Percentiles rank a stretch among this genome's conserved stretches.
phyloP scores from a whole-genome alignment of 768 basidiomycete species.

The Tricholoma furcatifolium region DNA sequence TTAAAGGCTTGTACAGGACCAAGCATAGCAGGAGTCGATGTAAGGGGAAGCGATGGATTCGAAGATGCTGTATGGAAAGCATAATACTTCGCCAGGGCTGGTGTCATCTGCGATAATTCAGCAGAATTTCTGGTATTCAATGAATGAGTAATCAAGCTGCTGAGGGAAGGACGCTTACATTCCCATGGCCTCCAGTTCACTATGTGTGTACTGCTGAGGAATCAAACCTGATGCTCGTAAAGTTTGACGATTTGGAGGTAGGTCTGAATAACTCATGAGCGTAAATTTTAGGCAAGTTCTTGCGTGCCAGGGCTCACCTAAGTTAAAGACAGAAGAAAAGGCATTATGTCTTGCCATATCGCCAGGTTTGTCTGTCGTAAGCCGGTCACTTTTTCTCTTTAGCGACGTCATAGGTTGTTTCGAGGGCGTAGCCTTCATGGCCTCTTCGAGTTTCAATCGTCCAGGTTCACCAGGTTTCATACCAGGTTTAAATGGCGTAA shows the following conservation, averaged over 20 bases:
- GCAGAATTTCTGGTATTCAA: conserved; percentile 39
- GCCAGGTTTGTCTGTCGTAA: conserved; percentile 14
- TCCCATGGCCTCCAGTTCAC: conserved; percentile 48
- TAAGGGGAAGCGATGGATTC: conserved; percentile 20
- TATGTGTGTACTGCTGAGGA: conserved; percentile 44
- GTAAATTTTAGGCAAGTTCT: no score
- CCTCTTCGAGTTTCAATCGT: conserved; percentile 24
- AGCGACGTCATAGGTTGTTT: conserved; percentile 9
- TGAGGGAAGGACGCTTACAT: conserved; percentile 38
- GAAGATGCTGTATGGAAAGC: conserved; percentile 46
- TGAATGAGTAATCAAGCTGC: conserved; percentile 5
- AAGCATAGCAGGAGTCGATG: conserved; percentile 24
- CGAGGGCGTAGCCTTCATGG: conserved; percentile 16
- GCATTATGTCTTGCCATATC: conserved; percentile 1
- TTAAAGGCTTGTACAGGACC: conserved; percentile 57
- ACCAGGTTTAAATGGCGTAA: conserved; percentile 62
- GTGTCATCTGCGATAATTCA: conserved; percentile 56
- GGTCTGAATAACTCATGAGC: conserved; percentile 19
- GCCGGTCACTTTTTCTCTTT: conserved; percentile 11
- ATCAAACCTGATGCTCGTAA: conserved; percentile 48
- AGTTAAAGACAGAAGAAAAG: conserved; percentile 36
- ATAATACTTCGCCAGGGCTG: conserved; percentile 55
- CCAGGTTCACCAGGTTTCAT: conserved; percentile 45
- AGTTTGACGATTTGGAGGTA: conserved; percentile 36
- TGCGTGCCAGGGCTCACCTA: conserved; percentile 32